phyloP scores from a whole-genome alignment of 2,329 filamentous ascomycete genomes.

The Paecilomyces sp. region DNA sequence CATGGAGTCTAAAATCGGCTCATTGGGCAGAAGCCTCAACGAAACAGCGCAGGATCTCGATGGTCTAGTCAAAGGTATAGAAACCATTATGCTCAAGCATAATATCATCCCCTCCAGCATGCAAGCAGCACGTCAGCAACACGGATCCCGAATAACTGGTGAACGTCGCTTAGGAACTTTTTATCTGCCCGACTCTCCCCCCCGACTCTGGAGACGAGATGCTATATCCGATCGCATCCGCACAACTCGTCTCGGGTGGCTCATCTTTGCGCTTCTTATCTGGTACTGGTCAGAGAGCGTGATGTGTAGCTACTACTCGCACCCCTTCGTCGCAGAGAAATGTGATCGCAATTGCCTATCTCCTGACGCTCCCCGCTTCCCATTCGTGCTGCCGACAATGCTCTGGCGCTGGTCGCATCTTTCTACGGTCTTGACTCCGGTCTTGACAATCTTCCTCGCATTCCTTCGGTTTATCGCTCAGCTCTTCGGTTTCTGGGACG shows the following conservation, averaged over 20 bases:
- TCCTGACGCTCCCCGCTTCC: conserved; percentile 46
- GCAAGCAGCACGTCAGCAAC: conserved; percentile 3
- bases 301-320: conserved; percentile 47
- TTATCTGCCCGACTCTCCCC: conserved; percentile 26
- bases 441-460: conserved; percentile 23
- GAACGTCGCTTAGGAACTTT: conserved; percentile 17
- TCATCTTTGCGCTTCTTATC: conserved; percentile 31
- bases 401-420: conserved; percentile 41
- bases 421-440: conserved; percentile 19
- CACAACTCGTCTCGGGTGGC: conserved; percentile 32
- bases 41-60: conserved; percentile 34
- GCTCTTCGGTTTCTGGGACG: conserved; percentile 34
- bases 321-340: conserved; percentile 39
- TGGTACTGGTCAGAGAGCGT: conserved; percentile 46
- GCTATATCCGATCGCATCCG: conserved; percentile 20
- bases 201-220: conserved; percentile 27
- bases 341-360: conserved; percentile 46
- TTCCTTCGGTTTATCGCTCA: conserved; percentile 25
- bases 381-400: conserved; percentile 51
- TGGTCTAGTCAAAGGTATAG: conserved; percentile 16
- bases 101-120: conserved; percentile 5
- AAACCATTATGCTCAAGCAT: conserved; percentile 7
- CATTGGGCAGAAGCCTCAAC: conserved; percentile 32
- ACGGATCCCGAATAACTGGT: conserved; percentile 16
- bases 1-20: conserved; percentile 32